Evolutionary conservation across 2,329 filamentous ascomycete species (phyloP), one percentile per base, ranked within the genome.

Genomic region (Diplodia intermedia): DNA sequence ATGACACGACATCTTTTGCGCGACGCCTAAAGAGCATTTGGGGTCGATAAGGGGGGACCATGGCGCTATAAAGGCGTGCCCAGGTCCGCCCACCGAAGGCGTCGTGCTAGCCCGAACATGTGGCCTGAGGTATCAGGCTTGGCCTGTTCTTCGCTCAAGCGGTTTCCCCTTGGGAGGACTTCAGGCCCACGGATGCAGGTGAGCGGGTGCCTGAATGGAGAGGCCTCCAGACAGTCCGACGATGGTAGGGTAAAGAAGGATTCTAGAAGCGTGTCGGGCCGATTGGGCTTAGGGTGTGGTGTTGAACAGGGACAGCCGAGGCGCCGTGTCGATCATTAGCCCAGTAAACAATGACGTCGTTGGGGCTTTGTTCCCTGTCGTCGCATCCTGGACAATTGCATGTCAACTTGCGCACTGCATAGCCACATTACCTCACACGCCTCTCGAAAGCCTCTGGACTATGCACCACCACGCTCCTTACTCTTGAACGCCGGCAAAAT

Each of bases 261-360:
- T 47, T 47, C 43, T 3, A 47, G 43, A 47, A 47, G 11, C 43
- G 43, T 8, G 43, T 47, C 43, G 43, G 43, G 43, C 43, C 20
- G 26, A 53, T 26, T 23, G 31, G 31, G 31, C 4, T 20, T 36
- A 26, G 26, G 26, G 26, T 3, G 26, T 47, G 38, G 29, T 33
- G 57, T 62, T 43, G 43, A 29, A 38, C 54, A 57, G 54, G 36
- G n/a, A 40, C 54, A 57, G 54, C 33, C 54, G 36, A 47, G 56
- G 38, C 40, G 26, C 40, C 8, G 40, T 43, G 57, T 62, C 57
- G 57, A 62, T 62, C 57, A 50, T 20, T 18, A 7, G 40, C 11
- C 36, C 29, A 18, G 36, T n/a, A 20, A n/a, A 29, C 23, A 18
- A 62, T 62, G 57, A 62, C 57, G 57, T 62, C 50, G 40, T n/a